phyloP scores from a whole-genome alignment of 2,329 filamentous ascomycete genomes.

The Ophiognomonia clavigignenti-juglandacearum region DNA sequence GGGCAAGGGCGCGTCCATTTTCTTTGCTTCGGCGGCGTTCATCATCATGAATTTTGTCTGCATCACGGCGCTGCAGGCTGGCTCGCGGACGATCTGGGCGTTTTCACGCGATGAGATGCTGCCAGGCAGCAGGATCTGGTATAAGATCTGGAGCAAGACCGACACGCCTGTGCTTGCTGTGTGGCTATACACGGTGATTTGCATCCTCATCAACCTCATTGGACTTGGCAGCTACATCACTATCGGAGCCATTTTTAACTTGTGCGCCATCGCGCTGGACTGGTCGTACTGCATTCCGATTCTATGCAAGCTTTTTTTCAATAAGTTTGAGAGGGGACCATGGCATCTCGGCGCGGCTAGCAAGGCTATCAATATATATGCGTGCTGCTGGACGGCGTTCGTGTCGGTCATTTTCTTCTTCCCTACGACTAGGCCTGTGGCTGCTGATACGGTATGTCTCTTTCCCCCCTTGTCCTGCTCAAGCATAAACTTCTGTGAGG shows the following conservation, averaged over 20 bases:
- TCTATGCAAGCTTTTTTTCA: slow-evolving; percentile 44
- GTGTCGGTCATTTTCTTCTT: slow-evolving; percentile 50
- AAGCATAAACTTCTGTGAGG: background rate
- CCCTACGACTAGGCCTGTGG: slow-evolving; percentile 42
- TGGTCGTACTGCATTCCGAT: slow-evolving; percentile 55
- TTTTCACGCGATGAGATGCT: slow-evolving; percentile 49
- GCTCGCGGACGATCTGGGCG: slow-evolving; percentile 49
- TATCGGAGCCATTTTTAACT: slow-evolving; percentile 48
- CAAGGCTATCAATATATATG: slow-evolving; percentile 39
- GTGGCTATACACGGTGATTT: slow-evolving; percentile 50
- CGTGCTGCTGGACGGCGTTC: slow-evolving; percentile 47
- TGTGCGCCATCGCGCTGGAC: slow-evolving; percentile 49
- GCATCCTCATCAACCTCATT: slow-evolving; percentile 54
- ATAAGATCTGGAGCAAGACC: slow-evolving; percentile 42
- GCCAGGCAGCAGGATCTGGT: slow-evolving; percentile 42
- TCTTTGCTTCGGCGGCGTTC: slow-evolving; percentile 52
- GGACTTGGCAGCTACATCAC: slow-evolving; percentile 50
- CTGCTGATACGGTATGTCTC: slow-evolving; percentile 35
- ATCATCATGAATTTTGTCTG: slow-evolving; percentile 55
- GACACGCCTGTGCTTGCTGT: slow-evolving; percentile 48
- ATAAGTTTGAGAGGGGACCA: slow-evolving; percentile 44
- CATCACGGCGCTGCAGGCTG: slow-evolving; percentile 51
- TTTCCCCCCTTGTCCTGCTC: background rate
- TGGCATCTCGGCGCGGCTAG: slow-evolving; percentile 44
- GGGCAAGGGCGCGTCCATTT: slow-evolving; percentile 46